These are phyloP conservation scores for Kitagawia praeruptora DNA, from an alignment of 129 eudicot species.

Conservation along the genomic window DNA sequence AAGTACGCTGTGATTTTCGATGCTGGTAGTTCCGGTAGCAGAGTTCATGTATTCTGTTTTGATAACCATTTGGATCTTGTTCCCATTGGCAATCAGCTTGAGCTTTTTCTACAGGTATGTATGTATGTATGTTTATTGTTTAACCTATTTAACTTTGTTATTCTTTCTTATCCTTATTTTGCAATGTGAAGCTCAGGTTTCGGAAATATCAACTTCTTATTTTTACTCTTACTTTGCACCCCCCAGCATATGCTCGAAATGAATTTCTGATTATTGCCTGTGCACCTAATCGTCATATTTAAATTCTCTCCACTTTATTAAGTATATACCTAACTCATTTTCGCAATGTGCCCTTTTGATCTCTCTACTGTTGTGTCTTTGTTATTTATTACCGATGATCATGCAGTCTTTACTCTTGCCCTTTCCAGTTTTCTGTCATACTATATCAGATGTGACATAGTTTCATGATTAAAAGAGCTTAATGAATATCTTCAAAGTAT, in stretches of 20 bases:
- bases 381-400: background rate
- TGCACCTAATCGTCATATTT: background rate
- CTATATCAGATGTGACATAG: background rate
- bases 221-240: background rate
- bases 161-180: background rate
- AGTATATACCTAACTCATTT: background rate
- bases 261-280: background rate
- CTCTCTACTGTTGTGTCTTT: background rate
- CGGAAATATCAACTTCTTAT: background rate
- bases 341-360: background rate
- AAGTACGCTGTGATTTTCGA: constrained; percentile 81
- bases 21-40: constrained; percentile 93
- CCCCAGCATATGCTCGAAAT: background rate
- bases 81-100: constrained; percentile 72
- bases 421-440: background rate
- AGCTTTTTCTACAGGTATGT: constrained; percentile 77
- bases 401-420: background rate
- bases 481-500: background rate
- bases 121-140: background rate
- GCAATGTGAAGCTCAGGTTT: background rate
- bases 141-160: background rate
- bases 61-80: constrained; percentile 78
- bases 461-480: background rate
- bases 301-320: background rate
- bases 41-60: constrained; percentile 90